Evolutionary conservation across 768 basidiomycete genomes (phyloP), one percentile per base, ranked within the genome.

Genomic region (Tylopilus balloui): DNA sequence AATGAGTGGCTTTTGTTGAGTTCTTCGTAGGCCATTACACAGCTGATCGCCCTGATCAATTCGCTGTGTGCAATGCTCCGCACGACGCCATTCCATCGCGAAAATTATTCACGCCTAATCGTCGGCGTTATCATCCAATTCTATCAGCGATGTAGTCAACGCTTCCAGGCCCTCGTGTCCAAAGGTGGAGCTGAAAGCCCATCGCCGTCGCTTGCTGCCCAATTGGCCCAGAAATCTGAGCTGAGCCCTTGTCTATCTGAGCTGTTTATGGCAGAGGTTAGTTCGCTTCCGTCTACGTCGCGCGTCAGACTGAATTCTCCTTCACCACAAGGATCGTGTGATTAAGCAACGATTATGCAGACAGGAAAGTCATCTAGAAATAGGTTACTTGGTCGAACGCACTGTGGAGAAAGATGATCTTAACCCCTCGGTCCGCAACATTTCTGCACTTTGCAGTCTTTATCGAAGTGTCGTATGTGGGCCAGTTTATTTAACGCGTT

Each of bases 61-160:
- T 94, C 90, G 1, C 72, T 98, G 6, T 95, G 92, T 59, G 77
- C 81, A 8, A 95, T 97, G 92, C 79, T 96, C 17, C 79, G 83
- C 48, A 85, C 83, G 6, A 92, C 90, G 15, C 93, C 94, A 0
- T 98, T 98, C 70, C 95, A 97, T 62, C 79, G 86, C 52, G 95
- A 98, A 67, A 93, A 86, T 63, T 96, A 97, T 64, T 85, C 91
- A 15, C 81, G 92, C n/a, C 74, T 98, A 25, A 94, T 98, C 49
- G 79, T 98, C 27, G 85, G 88, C 14, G 87, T 98, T 46, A 87
- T 97, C 49, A 92, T 95, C 34, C 93, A 96, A 66, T 96, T 95
- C 63, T 96, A 97, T 60, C 92, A 96, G 63, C 81, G 88, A 23
- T 97, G 92, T 57, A 92, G 89, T 56, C 86, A 92, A 60, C 78